Evolutionary conservation across 495 filamentous ascomycete genomes (phyloP).

Genomic region (Trichoderma virens): DNA sequence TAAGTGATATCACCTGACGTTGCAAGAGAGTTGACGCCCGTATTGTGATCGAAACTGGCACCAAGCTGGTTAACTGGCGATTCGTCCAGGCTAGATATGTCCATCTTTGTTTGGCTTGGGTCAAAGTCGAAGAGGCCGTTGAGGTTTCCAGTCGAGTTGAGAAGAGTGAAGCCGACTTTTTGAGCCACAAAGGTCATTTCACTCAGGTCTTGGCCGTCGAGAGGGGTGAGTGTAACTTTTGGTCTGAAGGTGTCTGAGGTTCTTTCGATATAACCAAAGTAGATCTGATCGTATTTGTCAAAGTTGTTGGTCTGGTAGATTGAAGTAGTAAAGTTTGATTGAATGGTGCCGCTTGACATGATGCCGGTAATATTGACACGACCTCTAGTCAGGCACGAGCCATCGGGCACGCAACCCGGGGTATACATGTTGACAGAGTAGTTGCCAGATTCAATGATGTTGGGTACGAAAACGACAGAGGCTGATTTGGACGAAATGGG

Average conservation of each 20-base stretch:
- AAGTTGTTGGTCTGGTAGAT: slow-evolving; percentile 86
- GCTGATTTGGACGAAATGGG: slow-evolving; percentile 45
- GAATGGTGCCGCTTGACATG: slow-evolving; percentile 46
- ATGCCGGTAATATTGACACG: slow-evolving; percentile 70
- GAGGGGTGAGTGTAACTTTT: slow-evolving; percentile 67
- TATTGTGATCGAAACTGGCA: slow-evolving; percentile 52
- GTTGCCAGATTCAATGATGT: slow-evolving; percentile 82
- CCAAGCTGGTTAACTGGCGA: slow-evolving; percentile 72
- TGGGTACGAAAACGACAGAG: slow-evolving; percentile 70
- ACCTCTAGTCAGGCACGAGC: slow-evolving; percentile 65
- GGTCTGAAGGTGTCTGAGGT: slow-evolving; percentile 69
- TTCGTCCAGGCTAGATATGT: slow-evolving; percentile 54
- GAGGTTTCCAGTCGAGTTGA: slow-evolving; percentile 61
- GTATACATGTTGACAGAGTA: slow-evolving; percentile 86
- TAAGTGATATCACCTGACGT: slow-evolving; percentile 55
- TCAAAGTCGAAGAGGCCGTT: slow-evolving; percentile 92
- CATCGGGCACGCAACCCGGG: slow-evolving; percentile 78
- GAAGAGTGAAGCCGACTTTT: slow-evolving; percentile 66
- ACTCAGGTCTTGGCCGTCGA: slow-evolving; percentile 49
- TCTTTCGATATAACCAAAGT: slow-evolving; percentile 74
- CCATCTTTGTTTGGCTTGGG: slow-evolving; percentile 50
- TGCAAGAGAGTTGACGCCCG: slow-evolving; percentile 57
- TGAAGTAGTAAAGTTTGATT: slow-evolving; percentile 36
- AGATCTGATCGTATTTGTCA: slow-evolving; percentile 91
- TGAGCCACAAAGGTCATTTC: slow-evolving; percentile 79